Evolutionary conservation across 2,329 filamentous ascomycete species (phyloP).

Genomic region (Xylaria sp.): DNA sequence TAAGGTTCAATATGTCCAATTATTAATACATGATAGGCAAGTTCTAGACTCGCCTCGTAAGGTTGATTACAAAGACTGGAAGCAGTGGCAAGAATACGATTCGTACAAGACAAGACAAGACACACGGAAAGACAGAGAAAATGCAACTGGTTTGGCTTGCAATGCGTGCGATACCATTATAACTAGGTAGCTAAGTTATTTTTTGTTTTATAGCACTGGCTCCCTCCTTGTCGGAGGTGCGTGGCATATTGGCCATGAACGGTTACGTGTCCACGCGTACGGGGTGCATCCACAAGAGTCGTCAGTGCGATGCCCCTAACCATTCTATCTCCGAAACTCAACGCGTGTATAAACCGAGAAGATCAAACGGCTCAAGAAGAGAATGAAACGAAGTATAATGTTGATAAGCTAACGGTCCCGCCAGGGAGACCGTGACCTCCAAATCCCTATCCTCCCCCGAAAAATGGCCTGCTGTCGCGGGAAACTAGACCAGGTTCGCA

Average conservation of each 20-base stretch:
- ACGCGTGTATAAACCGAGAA: conserved; percentile 26
- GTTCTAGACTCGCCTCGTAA: too few species aligned
- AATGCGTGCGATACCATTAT: conserved; percentile 26
- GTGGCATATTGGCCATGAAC: conserved; percentile 19
- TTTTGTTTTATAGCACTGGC: conserved; percentile 5
- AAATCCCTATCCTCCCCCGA: conserved; percentile 21
- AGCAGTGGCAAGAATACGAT: neutral
- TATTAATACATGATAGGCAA: too few species aligned
- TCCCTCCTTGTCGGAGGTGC: conserved; percentile 13
- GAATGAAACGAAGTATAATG: conserved; percentile 30
- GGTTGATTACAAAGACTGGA: neutral
- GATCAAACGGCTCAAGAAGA: conserved; percentile 21
- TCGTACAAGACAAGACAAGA: neutral
- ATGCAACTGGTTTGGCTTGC: conserved; percentile 10
- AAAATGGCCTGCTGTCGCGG: conserved; percentile 18
- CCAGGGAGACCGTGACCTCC: conserved; percentile 17
- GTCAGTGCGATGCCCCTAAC: conserved; percentile 29
- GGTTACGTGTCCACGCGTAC: conserved; percentile 9
- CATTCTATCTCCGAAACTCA: conserved; percentile 24
- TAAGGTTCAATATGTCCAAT: too few species aligned
- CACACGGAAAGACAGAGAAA: neutral
- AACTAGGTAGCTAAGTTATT: conserved; percentile 26
- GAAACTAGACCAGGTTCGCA: conserved; percentile 12
- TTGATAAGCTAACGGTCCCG: conserved; percentile 21
- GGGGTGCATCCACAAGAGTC: conserved; percentile 29